phyloP scores from a whole-genome alignment of 2,329 filamentous ascomycete species.

The Penicillium frequentans region DNA sequence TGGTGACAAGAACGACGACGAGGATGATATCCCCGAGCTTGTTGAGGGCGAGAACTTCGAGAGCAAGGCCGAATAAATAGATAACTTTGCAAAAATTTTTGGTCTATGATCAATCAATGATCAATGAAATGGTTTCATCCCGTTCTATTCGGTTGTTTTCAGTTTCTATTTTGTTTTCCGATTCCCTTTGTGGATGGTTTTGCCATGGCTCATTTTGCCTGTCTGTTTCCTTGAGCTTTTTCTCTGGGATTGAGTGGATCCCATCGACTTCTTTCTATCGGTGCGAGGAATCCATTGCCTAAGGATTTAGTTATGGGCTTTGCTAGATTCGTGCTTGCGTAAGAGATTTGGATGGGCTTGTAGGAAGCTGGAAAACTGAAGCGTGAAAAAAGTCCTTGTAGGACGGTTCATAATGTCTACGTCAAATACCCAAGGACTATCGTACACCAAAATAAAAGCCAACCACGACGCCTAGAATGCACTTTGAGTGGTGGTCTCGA shows the following conservation, averaged over 20 bases:
- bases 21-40: constrained; percentile 88
- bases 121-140: constrained; percentile 26
- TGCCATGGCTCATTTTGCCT: neutral
- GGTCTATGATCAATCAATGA: constrained; percentile 12
- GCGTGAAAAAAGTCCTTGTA: neutral
- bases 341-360: neutral
- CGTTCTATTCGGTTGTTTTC: constrained; percentile 2
- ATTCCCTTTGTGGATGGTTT: neutral
- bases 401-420: constrained; percentile 14
- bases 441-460: constrained; percentile 12
- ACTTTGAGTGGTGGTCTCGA: neutral
- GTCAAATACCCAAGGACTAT: constrained; percentile 15
- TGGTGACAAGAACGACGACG: constrained; percentile 75
- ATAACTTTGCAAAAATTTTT: constrained; percentile 15
- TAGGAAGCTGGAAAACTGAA: neutral
- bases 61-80: constrained; percentile 84
- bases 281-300: neutral
- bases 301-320: neutral
- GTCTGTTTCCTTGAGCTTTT: neutral
- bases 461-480: constrained; percentile 15
- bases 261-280: neutral
- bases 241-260: neutral
- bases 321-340: neutral
- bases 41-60: constrained; percentile 98
- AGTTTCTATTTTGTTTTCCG: neutral